A percentile compares a stretch with the other conserved stretches of the same genome.
Conservation (phyloP, 495 filamentous ascomycete genomes). For the Trichoderma erinaceum region DNA sequence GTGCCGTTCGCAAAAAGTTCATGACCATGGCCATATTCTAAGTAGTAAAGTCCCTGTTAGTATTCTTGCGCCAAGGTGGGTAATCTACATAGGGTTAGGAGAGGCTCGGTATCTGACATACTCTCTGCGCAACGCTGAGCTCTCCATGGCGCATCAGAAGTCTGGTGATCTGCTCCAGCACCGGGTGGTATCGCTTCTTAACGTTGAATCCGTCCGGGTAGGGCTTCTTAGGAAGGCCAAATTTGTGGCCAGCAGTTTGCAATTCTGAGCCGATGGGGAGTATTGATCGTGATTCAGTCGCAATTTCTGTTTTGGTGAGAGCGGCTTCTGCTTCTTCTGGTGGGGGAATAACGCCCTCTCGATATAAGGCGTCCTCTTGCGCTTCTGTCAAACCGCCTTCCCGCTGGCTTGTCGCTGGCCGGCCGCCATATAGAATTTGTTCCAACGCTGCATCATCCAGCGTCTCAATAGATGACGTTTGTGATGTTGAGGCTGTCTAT, state of each 20-base stretch:
- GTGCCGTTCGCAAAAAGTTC: constrained; percentile 76
- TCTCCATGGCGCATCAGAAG: constrained; percentile 88
- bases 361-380: constrained; percentile 18
- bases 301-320: constrained; percentile 14
- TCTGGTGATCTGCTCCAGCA: constrained; percentile 81
- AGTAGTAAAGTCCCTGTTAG: constrained; percentile 16
- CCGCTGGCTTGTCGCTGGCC: neutral
- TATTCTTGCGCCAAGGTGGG: neutral
- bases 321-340: constrained; percentile 8
- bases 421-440: constrained; percentile 14
- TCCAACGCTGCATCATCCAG: constrained; percentile 11
- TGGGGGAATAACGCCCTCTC: constrained; percentile 16
- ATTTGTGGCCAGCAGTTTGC: constrained; percentile 59
- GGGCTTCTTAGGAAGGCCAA: constrained; percentile 59
- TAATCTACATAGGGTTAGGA: neutral
- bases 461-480: neutral
- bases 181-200: constrained; percentile 71
- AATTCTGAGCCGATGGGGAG: constrained; percentile 21
- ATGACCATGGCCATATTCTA: constrained; percentile 84
- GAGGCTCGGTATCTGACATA: constrained; percentile 36
- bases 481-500: constrained; percentile 1
- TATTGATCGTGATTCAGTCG: constrained; percentile 22
- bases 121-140: constrained; percentile 72
- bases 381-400: constrained; percentile 17
- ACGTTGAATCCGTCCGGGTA: constrained; percentile 55